Evolutionary conservation across 352 stramenopile genomes (phyloP).

Genomic region (Poterioochromonas sp.): DNA sequence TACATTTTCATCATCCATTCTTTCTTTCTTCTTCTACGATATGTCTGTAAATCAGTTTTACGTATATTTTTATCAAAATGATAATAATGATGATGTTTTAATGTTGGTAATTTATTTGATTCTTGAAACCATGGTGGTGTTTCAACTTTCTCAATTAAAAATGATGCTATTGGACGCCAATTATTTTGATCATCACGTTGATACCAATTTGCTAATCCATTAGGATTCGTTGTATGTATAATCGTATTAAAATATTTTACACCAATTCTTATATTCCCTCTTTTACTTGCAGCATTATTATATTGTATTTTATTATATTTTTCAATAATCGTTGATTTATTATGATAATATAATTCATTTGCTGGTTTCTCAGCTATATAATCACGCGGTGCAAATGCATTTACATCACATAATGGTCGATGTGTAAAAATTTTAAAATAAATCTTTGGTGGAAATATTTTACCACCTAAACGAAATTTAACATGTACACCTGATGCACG

Average conservation of each 20-base stretch:
- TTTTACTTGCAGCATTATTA: background rate
- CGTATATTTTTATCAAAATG: background rate
- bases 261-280: background rate
- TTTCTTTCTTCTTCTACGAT: background rate
- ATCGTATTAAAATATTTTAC: slow-evolving; percentile 4
- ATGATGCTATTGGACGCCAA: slow-evolving; percentile 6
- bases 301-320: background rate
- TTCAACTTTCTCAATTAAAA: background rate
- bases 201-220: slow-evolving; percentile 1
- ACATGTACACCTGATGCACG: slow-evolving; percentile 2
- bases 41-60: background rate
- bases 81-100: background rate
- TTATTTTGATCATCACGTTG: slow-evolving; percentile 19
- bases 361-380: background rate
- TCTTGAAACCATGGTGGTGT: slow-evolving; percentile 18
- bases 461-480: slow-evolving; percentile 16
- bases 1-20: slow-evolving; percentile 21
- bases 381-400: slow-evolving; percentile 10
- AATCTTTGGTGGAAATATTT: slow-evolving; percentile 25
- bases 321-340: background rate
- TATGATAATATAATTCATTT: background rate
- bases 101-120: background rate
- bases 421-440: slow-evolving; percentile 30
- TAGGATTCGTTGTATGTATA: background rate
- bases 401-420: slow-evolving; percentile 11